A percentile compares a stretch with the other conserved stretches of the same genome.
These are phyloP conservation scores for Bullera alba DNA, from an alignment of 768 basidiomycete genomes.

Conservation along the genomic window DNA sequence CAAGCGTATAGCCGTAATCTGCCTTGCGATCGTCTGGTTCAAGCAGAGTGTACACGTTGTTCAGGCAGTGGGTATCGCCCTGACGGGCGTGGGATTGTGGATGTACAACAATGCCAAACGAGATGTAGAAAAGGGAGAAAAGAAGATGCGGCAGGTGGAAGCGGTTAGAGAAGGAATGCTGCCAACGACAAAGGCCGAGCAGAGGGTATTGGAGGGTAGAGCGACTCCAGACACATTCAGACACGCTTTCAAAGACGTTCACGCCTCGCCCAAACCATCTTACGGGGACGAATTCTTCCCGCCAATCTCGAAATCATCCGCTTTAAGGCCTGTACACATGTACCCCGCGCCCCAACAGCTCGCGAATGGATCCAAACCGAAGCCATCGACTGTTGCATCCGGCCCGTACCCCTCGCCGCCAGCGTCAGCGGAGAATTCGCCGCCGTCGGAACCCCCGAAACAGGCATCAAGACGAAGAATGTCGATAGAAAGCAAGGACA, in stretches of 20 bases:
- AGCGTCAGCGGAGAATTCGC: constrained; percentile 17
- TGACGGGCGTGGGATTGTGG: constrained; percentile 85
- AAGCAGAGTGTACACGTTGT: constrained; percentile 73
- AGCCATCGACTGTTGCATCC: background rate
- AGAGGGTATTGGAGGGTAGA: constrained; percentile 23
- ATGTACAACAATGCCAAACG: constrained; percentile 93
- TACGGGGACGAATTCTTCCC: constrained; percentile 14
- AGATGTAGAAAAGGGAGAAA: constrained; percentile 89
- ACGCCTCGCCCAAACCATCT: constrained; percentile 26
- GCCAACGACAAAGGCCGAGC: constrained; percentile 34
- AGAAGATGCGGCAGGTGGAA: constrained; percentile 58
- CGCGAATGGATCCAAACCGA: background rate
- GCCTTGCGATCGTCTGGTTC: constrained; percentile 96
- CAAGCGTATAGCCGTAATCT: constrained; percentile 96
- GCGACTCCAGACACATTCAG: background rate
- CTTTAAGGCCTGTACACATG: constrained; percentile 5
- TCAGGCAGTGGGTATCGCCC: constrained; percentile 78
- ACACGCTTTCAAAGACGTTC: constrained; percentile 2
- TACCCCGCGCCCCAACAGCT: background rate
- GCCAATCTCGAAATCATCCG: constrained; percentile 14
- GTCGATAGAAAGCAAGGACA: constrained; percentile 8
- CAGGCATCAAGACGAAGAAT: constrained; percentile 7
- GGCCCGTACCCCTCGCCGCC: constrained; percentile 27
- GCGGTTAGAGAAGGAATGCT: constrained; percentile 44
- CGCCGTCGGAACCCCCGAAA: constrained; percentile 15